phyloP scores from a whole-genome alignment of 495 filamentous ascomycete genomes.

The Talaromyces borbonicus region DNA sequence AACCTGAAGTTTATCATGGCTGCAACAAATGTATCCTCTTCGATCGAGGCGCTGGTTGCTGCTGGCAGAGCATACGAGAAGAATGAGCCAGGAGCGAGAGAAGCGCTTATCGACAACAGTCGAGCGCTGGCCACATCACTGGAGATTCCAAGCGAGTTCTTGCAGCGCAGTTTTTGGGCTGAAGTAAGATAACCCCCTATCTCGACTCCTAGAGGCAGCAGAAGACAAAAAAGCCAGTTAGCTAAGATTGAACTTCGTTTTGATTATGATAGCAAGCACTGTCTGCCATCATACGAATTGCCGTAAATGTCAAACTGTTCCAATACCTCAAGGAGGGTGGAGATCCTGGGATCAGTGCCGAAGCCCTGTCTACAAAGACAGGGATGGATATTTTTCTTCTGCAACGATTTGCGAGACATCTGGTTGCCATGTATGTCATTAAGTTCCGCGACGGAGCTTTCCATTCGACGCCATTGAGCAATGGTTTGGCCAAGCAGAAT shows the following conservation, averaged over 20 bases:
- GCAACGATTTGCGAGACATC: conserved; percentile 14
- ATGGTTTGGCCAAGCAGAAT: conserved; percentile 16
- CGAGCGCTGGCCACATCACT: conserved; percentile 20
- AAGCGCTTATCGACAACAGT: conserved; percentile 24
- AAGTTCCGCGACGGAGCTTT: conserved; percentile 13
- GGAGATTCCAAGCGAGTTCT: conserved; percentile 27
- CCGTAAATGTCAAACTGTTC: conserved; percentile 26
- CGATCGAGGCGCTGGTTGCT: neutral
- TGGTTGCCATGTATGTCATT: conserved; percentile 18
- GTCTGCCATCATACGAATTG: conserved; percentile 25
- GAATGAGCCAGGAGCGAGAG: conserved; percentile 23
- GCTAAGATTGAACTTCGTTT: neutral
- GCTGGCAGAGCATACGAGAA: conserved; percentile 16
- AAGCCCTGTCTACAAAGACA: conserved; percentile 17
- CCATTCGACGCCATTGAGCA: conserved; percentile 13
- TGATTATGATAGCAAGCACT: conserved; percentile 20
- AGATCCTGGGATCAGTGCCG: conserved; percentile 13
- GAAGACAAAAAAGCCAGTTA: too few relatives aligned
- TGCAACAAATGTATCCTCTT: too few relatives aligned
- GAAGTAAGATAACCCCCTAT: conserved; percentile 16
- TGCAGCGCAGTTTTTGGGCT: conserved; percentile 33
- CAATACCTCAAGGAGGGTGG: conserved; percentile 21
- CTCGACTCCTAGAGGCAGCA: neutral
- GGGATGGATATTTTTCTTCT: conserved; percentile 19
- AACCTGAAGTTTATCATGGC: too few relatives aligned